Evolutionary conservation across 2,329 filamentous ascomycete species (phyloP).

Genomic region (Pseudodiploospora longispora): DNA sequence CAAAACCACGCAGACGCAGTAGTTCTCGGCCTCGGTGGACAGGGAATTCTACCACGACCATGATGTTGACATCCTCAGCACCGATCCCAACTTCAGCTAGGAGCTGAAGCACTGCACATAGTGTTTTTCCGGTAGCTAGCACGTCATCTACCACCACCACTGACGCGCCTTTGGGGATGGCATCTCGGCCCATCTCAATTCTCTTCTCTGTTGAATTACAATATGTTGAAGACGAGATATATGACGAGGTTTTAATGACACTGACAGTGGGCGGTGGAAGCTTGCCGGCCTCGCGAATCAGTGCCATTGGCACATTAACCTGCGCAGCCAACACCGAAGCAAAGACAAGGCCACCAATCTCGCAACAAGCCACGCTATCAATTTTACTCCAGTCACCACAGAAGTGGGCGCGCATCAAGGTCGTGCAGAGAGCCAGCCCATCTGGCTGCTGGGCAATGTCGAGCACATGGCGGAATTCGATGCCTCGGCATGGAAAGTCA

Average conservation of each 20-base stretch:
- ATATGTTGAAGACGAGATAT: slow-evolving; percentile 41
- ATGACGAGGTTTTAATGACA: slow-evolving; percentile 37
- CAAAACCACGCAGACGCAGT: slow-evolving; percentile 41
- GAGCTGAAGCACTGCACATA: slow-evolving; percentile 44
- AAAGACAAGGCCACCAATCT: slow-evolving; percentile 49
- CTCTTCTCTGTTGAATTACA: slow-evolving; percentile 18
- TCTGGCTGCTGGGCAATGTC: slow-evolving; percentile 41
- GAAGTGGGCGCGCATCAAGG: slow-evolving; percentile 40
- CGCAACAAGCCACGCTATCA: slow-evolving; percentile 41
- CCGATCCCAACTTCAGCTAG: slow-evolving; percentile 34
- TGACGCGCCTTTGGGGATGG: slow-evolving; percentile 28
- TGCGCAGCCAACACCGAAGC: slow-evolving; percentile 40
- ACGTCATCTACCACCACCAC: slow-evolving; percentile 56
- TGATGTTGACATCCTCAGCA: slow-evolving; percentile 34
- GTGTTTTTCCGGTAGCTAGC: slow-evolving; percentile 46
- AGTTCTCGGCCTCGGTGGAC: slow-evolving; percentile 41
- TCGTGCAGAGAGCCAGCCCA: slow-evolving; percentile 43
- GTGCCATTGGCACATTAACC: slow-evolving; percentile 33
- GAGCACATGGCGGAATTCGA: slow-evolving; percentile 52
- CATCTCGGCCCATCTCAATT: slow-evolving; percentile 42
- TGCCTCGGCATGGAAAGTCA: slow-evolving; percentile 41
- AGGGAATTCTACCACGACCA: slow-evolving; percentile 52
- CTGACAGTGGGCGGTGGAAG: slow-evolving; percentile 49
- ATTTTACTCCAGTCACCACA: slow-evolving; percentile 37
- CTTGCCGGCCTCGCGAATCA: slow-evolving; percentile 50